phyloP scores from a whole-genome alignment of 2,329 filamentous ascomycete genomes.

The Penicillium brevicompactum region DNA sequence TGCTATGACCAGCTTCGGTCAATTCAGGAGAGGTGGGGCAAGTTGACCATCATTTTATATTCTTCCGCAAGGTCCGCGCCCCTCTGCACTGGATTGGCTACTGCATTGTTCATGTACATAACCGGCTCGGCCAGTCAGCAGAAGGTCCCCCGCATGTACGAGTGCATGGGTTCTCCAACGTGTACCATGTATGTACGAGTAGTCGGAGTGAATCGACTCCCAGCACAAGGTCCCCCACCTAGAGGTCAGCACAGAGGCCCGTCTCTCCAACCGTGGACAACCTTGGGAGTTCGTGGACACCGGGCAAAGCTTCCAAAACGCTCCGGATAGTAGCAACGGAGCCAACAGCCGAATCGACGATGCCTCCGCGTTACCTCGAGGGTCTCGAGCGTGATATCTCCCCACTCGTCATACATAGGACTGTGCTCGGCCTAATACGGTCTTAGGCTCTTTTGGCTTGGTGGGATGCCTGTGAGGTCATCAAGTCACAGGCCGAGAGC shows the following conservation, averaged over 20 bases:
- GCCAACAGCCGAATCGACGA: not conserved
- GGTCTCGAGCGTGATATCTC: conserved; percentile 13
- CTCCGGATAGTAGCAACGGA: conserved; percentile 17
- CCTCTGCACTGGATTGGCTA: conserved; percentile 6
- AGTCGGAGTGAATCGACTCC: not conserved
- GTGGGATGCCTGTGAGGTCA: not conserved
- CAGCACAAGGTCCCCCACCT: not conserved
- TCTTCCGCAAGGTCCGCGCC: conserved; percentile 22
- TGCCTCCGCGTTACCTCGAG: conserved; percentile 15
- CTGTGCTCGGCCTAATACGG: conserved; percentile 1
- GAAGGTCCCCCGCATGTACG: conserved; percentile 1
- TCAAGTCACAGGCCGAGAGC: not conserved
- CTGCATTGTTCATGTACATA: conserved; percentile 3
- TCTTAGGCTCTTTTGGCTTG: not conserved
- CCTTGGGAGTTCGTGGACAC: not conserved
- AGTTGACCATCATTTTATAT: conserved; percentile 10
- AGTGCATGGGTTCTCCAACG: not conserved
- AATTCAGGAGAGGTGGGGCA: conserved; percentile 29
- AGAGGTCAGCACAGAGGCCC: not conserved
- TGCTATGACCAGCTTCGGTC: conserved; percentile 25
- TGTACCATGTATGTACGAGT: not conserved
- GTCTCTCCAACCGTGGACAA: too few relatives aligned
- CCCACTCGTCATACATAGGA: conserved; percentile 15
- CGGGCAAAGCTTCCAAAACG: conserved; percentile 5
- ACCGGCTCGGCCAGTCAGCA: conserved; percentile 4